Conservation (phyloP, 2,329 filamentous ascomycete species). For the Penicillium decumbens region DNA sequence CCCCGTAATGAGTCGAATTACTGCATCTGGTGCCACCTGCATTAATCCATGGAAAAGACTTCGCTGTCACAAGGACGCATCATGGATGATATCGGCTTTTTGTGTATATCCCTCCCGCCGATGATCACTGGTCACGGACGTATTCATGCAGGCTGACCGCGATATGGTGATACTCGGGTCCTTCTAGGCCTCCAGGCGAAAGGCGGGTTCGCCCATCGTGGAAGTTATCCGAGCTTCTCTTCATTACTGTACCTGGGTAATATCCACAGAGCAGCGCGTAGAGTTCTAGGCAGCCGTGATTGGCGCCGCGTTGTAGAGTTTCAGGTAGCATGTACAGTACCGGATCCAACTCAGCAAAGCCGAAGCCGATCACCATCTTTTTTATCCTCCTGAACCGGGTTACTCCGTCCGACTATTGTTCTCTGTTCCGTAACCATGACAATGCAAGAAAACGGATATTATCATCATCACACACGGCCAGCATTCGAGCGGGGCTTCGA, state of each 20-base stretch:
- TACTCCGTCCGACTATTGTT: background rate
- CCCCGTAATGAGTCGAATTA: background rate
- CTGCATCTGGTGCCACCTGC: slow-evolving; percentile 15
- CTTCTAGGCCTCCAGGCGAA: slow-evolving; percentile 1
- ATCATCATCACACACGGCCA: slow-evolving; percentile 15
- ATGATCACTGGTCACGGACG: slow-evolving; percentile 13
- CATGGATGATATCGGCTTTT: background rate
- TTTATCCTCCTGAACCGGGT: background rate
- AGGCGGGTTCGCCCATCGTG: slow-evolving; percentile 16
- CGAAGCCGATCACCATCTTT: slow-evolving; percentile 10
- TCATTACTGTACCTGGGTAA: background rate
- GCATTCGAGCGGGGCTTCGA: slow-evolving; percentile 11
- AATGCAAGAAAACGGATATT: slow-evolving; percentile 1
- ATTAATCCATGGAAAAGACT: slow-evolving; percentile 2
- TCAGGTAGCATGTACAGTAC: background rate
- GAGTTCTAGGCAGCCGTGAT: background rate
- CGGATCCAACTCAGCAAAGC: slow-evolving; percentile 10
- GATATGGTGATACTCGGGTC: slow-evolving; percentile 18
- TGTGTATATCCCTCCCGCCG: slow-evolving; percentile 7
- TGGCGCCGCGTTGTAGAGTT: background rate
- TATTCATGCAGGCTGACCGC: slow-evolving; percentile 22
- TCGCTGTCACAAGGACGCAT: slow-evolving; percentile 15
- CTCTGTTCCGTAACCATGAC: slow-evolving; percentile 2
- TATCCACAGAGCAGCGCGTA: background rate
- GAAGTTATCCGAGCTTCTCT: slow-evolving; percentile 13